phyloP scores from a whole-genome alignment of 768 basidiomycete species.

The Tricholoma sp. region DNA sequence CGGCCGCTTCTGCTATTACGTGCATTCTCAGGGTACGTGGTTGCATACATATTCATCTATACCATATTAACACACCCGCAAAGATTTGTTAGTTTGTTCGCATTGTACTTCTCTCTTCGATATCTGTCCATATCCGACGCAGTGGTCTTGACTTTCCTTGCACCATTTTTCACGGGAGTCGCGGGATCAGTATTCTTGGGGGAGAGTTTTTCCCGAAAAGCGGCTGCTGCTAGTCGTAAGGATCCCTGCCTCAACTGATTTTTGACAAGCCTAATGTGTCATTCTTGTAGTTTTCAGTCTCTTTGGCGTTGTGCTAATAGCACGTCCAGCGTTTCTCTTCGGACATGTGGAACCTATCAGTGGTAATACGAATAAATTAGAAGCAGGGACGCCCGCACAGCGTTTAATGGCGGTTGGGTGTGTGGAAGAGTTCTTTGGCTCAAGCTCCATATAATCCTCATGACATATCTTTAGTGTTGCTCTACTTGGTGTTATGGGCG shows the following conservation, averaged over 20 bases:
- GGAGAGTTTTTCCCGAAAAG: slow-evolving; percentile 50
- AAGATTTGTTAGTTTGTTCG: slow-evolving; percentile 54
- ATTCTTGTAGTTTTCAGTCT: slow-evolving; percentile 53
- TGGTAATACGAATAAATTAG: slow-evolving; percentile 14
- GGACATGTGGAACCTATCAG: slow-evolving; percentile 23
- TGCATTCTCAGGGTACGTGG: slow-evolving; percentile 55
- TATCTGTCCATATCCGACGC: slow-evolving; percentile 78
- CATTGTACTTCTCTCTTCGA: slow-evolving; percentile 58
- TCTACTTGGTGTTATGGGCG: slow-evolving; percentile 53
- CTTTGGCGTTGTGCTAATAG: slow-evolving; percentile 74
- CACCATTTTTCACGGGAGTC: slow-evolving; percentile 60
- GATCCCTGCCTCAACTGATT: no score
- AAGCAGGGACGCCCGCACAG: slow-evolving; percentile 26
- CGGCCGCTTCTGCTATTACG: slow-evolving; percentile 50
- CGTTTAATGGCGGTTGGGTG: slow-evolving; percentile 33
- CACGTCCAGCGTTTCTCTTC: slow-evolving; percentile 73
- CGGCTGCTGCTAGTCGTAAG: slow-evolving; percentile 48
- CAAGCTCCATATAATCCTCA: neutral
- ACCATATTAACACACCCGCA: neutral
- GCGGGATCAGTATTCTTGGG: slow-evolving; percentile 58
- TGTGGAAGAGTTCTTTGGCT: neutral
- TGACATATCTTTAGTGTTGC: slow-evolving; percentile 6
- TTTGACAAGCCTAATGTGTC: no score
- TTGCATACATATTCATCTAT: no score
- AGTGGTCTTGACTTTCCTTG: slow-evolving; percentile 69